A percentile compares a stretch with the other conserved stretches of the same genome.
These are phyloP conservation scores for Wickerhamiella australiensis DNA, from an alignment of 805 yeast genomes.

Conservation along the genomic window DNA sequence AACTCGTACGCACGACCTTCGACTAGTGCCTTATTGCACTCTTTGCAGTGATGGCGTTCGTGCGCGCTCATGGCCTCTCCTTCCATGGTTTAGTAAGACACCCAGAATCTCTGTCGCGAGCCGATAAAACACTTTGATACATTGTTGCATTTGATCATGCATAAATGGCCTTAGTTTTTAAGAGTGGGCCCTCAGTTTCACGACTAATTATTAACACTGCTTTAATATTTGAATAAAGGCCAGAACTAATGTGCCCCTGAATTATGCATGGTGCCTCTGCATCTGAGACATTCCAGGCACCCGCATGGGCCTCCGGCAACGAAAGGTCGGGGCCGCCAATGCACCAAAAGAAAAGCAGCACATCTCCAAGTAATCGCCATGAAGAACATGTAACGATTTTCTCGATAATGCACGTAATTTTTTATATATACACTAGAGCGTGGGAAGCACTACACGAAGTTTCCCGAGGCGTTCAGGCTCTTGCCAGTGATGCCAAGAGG, in stretches of 20 bases:
- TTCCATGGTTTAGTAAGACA: slow-evolving; percentile 10
- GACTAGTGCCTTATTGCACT: slow-evolving; percentile 35
- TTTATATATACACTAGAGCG: background rate
- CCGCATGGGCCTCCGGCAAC: background rate
- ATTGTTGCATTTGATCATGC: background rate
- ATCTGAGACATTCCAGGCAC: slow-evolving; percentile 2
- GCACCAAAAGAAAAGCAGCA: too few species aligned
- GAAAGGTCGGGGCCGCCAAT: background rate
- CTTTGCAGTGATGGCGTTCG: slow-evolving; percentile 21
- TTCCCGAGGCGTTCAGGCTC: background rate
- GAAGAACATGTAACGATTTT: too few species aligned
- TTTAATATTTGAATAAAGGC: background rate
- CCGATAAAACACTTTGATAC: slow-evolving; percentile 7
- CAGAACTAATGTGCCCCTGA: too few species aligned
- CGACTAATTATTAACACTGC: background rate
- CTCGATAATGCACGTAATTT: background rate
- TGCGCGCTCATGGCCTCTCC: slow-evolving; percentile 17
- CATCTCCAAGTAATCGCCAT: too few species aligned
- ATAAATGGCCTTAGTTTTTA: background rate
- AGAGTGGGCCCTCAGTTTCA: background rate
- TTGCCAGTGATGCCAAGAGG: background rate
- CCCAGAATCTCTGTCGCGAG: background rate
- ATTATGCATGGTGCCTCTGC: background rate
- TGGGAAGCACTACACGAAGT: background rate
- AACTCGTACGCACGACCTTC: slow-evolving; percentile 89